Percentiles rank a stretch among this genome's conserved stretches.
Evolutionary conservation across 306 rosid genomes (phyloP).

Genomic region (Pyrus bretschneideri): DNA sequence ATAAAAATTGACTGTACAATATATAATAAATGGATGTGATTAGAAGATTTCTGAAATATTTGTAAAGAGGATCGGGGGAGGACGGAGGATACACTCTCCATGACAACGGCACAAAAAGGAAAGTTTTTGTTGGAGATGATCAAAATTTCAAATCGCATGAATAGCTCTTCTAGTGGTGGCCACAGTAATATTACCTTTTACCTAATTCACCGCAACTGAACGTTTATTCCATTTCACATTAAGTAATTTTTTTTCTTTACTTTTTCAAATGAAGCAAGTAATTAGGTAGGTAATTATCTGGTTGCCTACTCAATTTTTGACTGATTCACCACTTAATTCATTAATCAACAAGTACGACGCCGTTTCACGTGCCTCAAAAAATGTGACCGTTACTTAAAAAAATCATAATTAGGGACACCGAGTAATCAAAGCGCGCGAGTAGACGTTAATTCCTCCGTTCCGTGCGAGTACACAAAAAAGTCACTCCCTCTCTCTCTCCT

Average conservation of each 20-base stretch:
- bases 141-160: not conserved
- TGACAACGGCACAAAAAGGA: not conserved
- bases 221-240: not conserved
- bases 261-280: not conserved
- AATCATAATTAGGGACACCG: slow-evolving; percentile 13
- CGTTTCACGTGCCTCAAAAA: slow-evolving; percentile 23
- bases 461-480: slow-evolving; percentile 21
- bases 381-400: slow-evolving; percentile 63
- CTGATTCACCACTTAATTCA: not conserved
- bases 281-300: not conserved
- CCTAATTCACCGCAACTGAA: not conserved
- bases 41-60: too few species aligned
- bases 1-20: too few species aligned
- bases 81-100: too few species aligned
- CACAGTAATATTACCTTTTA: not conserved
- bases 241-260: not conserved
- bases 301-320: not conserved
- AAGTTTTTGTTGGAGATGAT: not conserved
- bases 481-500: not conserved
- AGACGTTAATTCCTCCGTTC: not conserved
- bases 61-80: too few species aligned
- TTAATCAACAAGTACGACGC: not conserved
- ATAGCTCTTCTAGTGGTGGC: not conserved
- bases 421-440: slow-evolving; percentile 30
- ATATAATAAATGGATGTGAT: too few species aligned